A percentile compares a stretch with the other conserved stretches of the same genome.
Conservation (phyloP, 2,329 filamentous ascomycete species). For the Cladobotryum mycophilum region DNA sequence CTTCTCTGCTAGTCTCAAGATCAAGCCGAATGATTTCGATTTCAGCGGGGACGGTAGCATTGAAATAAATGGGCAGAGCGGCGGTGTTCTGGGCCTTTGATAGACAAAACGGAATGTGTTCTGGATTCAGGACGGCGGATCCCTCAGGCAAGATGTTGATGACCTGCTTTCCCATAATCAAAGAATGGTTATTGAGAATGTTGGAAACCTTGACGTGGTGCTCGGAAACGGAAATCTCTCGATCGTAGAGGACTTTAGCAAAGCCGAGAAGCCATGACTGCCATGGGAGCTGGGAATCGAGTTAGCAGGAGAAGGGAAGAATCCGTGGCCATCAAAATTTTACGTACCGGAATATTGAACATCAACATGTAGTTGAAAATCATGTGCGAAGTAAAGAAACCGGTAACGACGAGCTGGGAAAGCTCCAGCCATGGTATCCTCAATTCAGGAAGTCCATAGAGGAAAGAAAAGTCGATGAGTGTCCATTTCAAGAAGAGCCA, state of each 20-base stretch:
- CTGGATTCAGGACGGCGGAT: constrained; percentile 82
- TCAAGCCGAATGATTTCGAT: constrained; percentile 88
- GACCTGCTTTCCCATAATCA: constrained; percentile 94
- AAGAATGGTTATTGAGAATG: constrained; percentile 84
- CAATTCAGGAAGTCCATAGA: constrained; percentile 80
- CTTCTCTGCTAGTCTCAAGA: constrained; percentile 71
- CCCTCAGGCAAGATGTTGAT: constrained; percentile 97
- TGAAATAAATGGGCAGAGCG: constrained; percentile 80
- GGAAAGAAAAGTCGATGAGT: constrained; percentile 74
- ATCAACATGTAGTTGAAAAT: constrained; percentile 78
- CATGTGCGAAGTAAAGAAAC: constrained; percentile 66
- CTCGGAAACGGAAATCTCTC: constrained; percentile 90
- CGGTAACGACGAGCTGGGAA: constrained; percentile 65
- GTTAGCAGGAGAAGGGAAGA: neutral
- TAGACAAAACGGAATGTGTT: constrained; percentile 75
- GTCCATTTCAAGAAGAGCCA: constrained; percentile 93
- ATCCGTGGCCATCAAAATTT: neutral
- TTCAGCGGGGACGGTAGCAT: constrained; percentile 81
- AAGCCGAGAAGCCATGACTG: constrained; percentile 66
- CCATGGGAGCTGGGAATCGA: constrained; percentile 55
- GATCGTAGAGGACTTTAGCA: constrained; percentile 79
- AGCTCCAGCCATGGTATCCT: constrained; percentile 97
- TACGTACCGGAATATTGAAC: constrained; percentile 75
- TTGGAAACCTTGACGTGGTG: constrained; percentile 80
- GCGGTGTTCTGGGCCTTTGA: constrained; percentile 55